A percentile compares a stretch with the other conserved stretches of the same genome.
phyloP scores from a whole-genome alignment of 2,329 filamentous ascomycete genomes.

The Penicillium sp. region DNA sequence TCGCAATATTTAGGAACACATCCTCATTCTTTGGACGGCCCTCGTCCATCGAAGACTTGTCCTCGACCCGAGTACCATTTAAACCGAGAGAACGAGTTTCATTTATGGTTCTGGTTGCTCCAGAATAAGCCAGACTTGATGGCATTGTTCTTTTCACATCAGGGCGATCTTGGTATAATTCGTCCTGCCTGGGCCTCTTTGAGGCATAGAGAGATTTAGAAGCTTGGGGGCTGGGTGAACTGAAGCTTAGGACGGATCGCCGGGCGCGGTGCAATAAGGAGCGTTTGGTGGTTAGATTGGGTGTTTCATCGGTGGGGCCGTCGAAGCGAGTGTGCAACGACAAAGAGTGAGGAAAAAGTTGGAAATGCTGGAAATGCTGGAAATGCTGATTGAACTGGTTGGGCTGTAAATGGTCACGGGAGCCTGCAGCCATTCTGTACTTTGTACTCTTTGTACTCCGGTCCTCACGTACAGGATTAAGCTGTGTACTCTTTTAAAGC shows the following conservation, averaged over 20 bases:
- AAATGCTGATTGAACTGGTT: not conserved
- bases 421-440: conserved; percentile 5
- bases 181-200: conserved; percentile 27
- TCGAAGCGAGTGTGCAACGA: conserved; percentile 20
- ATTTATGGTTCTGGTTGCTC: conserved; percentile 26
- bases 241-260: conserved; percentile 30
- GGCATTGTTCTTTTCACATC: conserved; percentile 36
- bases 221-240: conserved; percentile 20
- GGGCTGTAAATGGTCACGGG: conserved; percentile 7
- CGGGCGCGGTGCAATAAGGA: conserved; percentile 35
- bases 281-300: conserved; percentile 43
- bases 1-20: conserved; percentile 49
- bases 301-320: conserved; percentile 47
- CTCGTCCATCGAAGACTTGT: conserved; percentile 38
- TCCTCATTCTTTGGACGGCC: conserved; percentile 42
- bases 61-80: conserved; percentile 22
- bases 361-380: not conserved
- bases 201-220: conserved; percentile 28
- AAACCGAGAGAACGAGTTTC: conserved; percentile 19
- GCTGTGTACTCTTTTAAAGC: no score
- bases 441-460: not conserved
- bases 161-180: conserved; percentile 23
- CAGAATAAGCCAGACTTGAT: conserved; percentile 32
- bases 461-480: no score
- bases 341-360: conserved; percentile 3